phyloP scores from a whole-genome alignment of 345 rosid genomes.

The Cochlearia excelsa region DNA sequence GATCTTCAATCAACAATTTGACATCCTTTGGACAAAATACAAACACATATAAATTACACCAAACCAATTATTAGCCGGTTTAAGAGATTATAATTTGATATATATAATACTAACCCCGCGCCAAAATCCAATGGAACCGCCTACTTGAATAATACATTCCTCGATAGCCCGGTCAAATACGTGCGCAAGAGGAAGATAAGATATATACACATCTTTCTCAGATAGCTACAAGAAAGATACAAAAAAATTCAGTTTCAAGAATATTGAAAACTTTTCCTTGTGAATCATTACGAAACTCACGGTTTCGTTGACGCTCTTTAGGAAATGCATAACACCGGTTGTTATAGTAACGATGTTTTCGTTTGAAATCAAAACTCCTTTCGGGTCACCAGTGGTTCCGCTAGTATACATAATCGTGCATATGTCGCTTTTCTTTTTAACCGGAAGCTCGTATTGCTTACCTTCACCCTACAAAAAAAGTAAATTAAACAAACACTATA shows the following conservation, averaged over 20 bases:
- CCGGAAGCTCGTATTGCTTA: slow-evolving; percentile 70
- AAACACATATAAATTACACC: neutral
- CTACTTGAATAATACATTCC: slow-evolving; percentile 67
- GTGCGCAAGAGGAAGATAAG: slow-evolving; percentile 97
- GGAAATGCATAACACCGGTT: slow-evolving; percentile 64
- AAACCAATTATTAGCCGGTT: neutral
- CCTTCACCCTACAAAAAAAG: slow-evolving; percentile 47
- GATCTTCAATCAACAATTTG: slow-evolving; percentile 79
- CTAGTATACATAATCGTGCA: slow-evolving; percentile 99
- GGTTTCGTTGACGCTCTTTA: slow-evolving; percentile 57
- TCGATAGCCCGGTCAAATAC: slow-evolving; percentile 92
- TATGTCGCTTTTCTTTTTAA: slow-evolving; percentile 63
- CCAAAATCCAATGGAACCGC: slow-evolving; percentile 93
- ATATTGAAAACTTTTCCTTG: too few species aligned
- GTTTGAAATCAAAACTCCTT: slow-evolving; percentile 92
- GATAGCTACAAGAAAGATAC: slow-evolving; percentile 11
- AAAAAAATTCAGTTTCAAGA: neutral
- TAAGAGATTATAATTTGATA: slow-evolving; percentile 1
- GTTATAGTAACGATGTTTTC: slow-evolving; percentile 70
- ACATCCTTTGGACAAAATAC: slow-evolving; percentile 54
- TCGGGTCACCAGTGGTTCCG: slow-evolving; percentile 98
- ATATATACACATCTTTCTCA: slow-evolving; percentile 67
- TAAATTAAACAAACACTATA: neutral
- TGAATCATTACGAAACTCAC: slow-evolving; percentile 36
- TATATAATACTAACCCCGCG: slow-evolving; percentile 66